Evolutionary conservation across 192 early-diverging fungal species (phyloP).

Genomic region (Helicostylum pulchrum): DNA sequence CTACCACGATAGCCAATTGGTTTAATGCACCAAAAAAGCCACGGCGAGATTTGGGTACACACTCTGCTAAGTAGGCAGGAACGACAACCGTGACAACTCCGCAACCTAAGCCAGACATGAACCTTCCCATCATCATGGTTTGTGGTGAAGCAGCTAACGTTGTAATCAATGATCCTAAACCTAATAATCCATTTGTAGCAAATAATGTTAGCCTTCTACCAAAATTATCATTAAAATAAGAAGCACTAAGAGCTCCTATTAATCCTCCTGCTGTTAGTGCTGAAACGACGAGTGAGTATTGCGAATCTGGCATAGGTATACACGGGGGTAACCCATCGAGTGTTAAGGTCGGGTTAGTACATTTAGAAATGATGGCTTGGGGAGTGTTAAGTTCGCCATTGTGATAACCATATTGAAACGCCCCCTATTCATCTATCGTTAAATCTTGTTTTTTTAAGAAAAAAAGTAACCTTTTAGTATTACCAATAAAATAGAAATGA

Average conservation of each 20-base stretch:
- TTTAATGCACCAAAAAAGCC: constrained; percentile 80
- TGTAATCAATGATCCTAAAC: constrained; percentile 61
- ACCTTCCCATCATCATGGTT: constrained; percentile 61
- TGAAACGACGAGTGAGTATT: constrained; percentile 58
- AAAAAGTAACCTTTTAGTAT: not conserved
- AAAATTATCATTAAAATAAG: constrained; percentile 56
- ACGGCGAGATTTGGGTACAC: constrained; percentile 62
- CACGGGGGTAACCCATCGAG: constrained; percentile 52
- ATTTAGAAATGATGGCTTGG: constrained; percentile 50
- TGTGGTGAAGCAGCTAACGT: constrained; percentile 49
- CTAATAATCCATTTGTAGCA: constrained; percentile 61
- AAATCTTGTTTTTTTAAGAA: not conserved
- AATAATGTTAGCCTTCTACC: constrained; percentile 71
- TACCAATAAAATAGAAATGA: constrained; percentile 10
- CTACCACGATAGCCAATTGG: constrained; percentile 80
- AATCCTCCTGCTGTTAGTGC: constrained; percentile 71
- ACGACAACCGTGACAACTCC: constrained; percentile 75
- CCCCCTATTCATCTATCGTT: constrained; percentile 20
- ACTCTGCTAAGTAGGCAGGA: constrained; percentile 79
- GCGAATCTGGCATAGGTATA: constrained; percentile 61
- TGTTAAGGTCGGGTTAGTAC: constrained; percentile 5
- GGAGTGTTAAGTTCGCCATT: constrained; percentile 61
- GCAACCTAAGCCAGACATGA: constrained; percentile 73
- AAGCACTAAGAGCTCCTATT: constrained; percentile 68
- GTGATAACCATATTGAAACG: constrained; percentile 60